Evolutionary conservation across 2,329 filamentous ascomycete species (phyloP), one percentile per base, ranked within the genome.

Genomic region (Fusarium palustre): DNA sequence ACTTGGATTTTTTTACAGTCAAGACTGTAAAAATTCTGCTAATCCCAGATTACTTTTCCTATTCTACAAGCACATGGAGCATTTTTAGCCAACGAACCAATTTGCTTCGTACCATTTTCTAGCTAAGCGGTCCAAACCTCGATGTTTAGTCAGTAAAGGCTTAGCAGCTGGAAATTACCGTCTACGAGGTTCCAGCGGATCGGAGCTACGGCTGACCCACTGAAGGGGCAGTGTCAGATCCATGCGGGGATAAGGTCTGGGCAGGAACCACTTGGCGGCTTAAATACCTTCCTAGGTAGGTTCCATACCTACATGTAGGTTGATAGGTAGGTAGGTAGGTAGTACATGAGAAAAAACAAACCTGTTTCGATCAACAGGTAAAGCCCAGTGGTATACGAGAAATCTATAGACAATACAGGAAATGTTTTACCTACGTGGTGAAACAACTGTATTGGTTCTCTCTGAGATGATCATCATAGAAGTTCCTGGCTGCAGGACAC

Each of bases 191-290:
- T 64, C 61, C 50, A 57, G 47, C 52, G 36, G 61, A 54, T 55
- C 62, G 66, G 66, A 48, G 61, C 55, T 47, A 66, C 12, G 61
- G 28, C 50, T 34, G 52, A 52, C 61, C 66, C 66, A 69, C 61
- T 48, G 24, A 22, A 47, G 60, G 42, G 66, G 66, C 66, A 62
- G 66, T 69, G 66, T 45, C 12, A 52, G 34, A 52, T 41, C 20
- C 36, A 43, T 41, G 48, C 49, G 41, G 63, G 48, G 48, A 52
- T 41, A 39, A 50, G 20, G 33, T 48, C 34, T 42, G 31, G 47
- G 58, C 36, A 58, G 41, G 46, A 31, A 52, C 59, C 39, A 45
- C 48, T 39, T n/a, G 15, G 39, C 30, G 31, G 11, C 24, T 54
- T 25, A 36, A 34, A 41, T 25, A 25, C 5, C 24, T n/a, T n/a